Percentiles rank a stretch among this genome's conserved stretches.
phyloP scores from a whole-genome alignment of 352 stramenopile genomes.

The Phytophthora idaei region DNA sequence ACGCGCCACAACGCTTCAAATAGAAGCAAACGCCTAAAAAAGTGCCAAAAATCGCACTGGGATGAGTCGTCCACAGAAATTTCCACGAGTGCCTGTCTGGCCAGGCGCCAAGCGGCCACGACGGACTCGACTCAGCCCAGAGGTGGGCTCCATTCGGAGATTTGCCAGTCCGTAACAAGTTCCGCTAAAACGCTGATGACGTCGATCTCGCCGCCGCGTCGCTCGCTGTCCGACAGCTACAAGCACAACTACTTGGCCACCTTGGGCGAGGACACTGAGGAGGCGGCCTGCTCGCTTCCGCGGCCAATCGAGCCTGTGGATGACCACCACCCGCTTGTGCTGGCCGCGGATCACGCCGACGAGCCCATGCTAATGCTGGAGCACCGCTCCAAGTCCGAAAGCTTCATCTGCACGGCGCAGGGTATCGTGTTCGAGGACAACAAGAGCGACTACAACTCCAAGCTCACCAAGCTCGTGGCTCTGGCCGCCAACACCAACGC shows the following conservation, averaged over 20 bases:
- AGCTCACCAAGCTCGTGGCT: conserved; percentile 13
- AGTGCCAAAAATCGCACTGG: conserved; percentile 10
- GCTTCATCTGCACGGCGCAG: conserved; percentile 38
- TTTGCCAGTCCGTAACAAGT: conserved; percentile 22
- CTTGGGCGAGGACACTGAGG: conserved; percentile 10
- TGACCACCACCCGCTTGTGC: conserved; percentile 21
- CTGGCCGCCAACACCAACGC: conserved; percentile 4
- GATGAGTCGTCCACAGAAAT: conserved; percentile 25
- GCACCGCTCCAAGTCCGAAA: conserved; percentile 33
- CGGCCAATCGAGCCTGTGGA: conserved; percentile 6
- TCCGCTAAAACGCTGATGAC: conserved; percentile 3
- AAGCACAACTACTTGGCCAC: conserved; percentile 21
- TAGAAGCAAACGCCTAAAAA: conserved; percentile 9
- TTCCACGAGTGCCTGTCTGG: conserved; percentile 14
- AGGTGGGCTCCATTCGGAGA: conserved; percentile 14
- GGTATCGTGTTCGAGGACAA: conserved; percentile 34
- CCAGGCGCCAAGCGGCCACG: background rate
- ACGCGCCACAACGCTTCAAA: background rate
- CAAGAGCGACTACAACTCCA: conserved; percentile 12
- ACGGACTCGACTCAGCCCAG: background rate
- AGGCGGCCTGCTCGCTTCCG: background rate
- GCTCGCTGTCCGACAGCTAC: conserved; percentile 19
- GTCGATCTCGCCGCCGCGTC: conserved; percentile 10
- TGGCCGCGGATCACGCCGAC: conserved; percentile 3
- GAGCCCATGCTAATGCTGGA: conserved; percentile 8